These are phyloP conservation scores for Metschnikowia baotianmanensis DNA, from an alignment of 805 yeast genomes.

Conservation along the genomic window DNA sequence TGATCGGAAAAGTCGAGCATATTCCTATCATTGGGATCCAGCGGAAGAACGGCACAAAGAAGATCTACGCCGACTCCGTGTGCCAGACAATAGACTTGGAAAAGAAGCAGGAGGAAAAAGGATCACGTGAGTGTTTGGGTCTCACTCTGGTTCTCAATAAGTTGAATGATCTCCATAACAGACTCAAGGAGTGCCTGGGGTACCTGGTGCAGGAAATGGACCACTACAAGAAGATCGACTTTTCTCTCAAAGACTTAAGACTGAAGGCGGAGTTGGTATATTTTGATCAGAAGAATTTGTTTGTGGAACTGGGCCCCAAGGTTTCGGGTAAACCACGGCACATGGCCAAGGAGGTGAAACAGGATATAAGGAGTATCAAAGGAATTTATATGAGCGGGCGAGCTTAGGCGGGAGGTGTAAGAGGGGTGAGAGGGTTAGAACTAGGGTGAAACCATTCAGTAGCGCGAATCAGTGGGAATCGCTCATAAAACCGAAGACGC, in stretches of 20 bases:
- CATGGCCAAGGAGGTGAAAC: constrained; percentile 34
- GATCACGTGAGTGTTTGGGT: constrained; percentile 25
- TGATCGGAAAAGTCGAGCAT: constrained; percentile 33
- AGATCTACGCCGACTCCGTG: constrained; percentile 36
- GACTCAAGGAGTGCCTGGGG: constrained; percentile 26
- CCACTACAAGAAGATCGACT: constrained; percentile 30
- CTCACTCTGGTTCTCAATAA: constrained; percentile 25
- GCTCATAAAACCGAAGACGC: too few relatives aligned
- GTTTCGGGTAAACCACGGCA: constrained; percentile 16
- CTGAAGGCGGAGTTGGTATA: constrained; percentile 34
- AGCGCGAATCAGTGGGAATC: too few relatives aligned
- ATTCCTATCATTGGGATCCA: constrained; percentile 41
- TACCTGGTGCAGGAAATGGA: constrained; percentile 31
- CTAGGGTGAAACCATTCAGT: too few relatives aligned
- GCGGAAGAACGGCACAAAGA: constrained; percentile 26
- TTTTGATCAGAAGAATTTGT: constrained; percentile 33
- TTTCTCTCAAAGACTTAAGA: constrained; percentile 34
- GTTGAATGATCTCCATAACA: constrained; percentile 22
- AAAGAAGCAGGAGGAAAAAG: constrained; percentile 18
- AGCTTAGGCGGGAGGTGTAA: constrained; percentile 14
- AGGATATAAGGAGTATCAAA: constrained; percentile 40
- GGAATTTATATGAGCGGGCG: constrained; percentile 46
- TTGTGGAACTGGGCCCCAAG: constrained; percentile 17
- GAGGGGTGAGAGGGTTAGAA: neutral
- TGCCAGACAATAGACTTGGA: constrained; percentile 35